Base-by-base conservation (phyloP, 306 rosid species). In the Fagus sylvatica region DNA sequence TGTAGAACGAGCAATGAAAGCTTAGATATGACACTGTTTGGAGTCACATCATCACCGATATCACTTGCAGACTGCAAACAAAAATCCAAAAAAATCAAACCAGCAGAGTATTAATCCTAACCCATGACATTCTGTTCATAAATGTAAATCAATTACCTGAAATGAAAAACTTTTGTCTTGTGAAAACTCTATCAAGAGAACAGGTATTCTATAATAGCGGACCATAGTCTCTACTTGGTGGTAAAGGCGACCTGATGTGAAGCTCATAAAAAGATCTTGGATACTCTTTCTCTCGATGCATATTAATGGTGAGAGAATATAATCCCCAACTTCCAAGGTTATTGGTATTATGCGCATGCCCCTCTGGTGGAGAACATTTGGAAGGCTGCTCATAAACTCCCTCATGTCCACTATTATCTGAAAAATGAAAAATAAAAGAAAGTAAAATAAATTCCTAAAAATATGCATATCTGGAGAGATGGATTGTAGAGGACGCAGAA, bases 351-450 rank as follows among this genome's bases (percentile, higher is more conserved):
- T 92, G 83, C 72, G 88, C 98, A 92, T 91, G 82, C 98, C 97
- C 85, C 87, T 90, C 80, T 92, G 98, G 82, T 94, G 98, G 78
- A 94, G 98, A 85, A 94, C 96, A 84, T 89, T 92, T 67, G 98
- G 98, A 77, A 94, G 98, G 88, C 95, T 94, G 85, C 98, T 94
- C 98, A 94, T 94, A 90, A 94, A 94, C 83, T 94, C 98, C 70
- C 98, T 83, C 98, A 92, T 90, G 87, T 94, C 98, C 74, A 94
- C 98, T 73, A 92, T 90, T 82, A 94, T 87, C 98, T 94, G 91
- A 88, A 81, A 84, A 80, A 54, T 80, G 71, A 56, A 82, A 22
- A 51, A 13, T 6, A 5, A 51, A 12, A 32, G 12, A 60, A 60
- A 22, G 28, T 22, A 22, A 22, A 22, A 22, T 22, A 3, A 71